These are phyloP conservation scores for Drechslerella coelobrocha DNA, from an alignment of 2,329 filamentous ascomycete genomes.

Conservation along the genomic window DNA sequence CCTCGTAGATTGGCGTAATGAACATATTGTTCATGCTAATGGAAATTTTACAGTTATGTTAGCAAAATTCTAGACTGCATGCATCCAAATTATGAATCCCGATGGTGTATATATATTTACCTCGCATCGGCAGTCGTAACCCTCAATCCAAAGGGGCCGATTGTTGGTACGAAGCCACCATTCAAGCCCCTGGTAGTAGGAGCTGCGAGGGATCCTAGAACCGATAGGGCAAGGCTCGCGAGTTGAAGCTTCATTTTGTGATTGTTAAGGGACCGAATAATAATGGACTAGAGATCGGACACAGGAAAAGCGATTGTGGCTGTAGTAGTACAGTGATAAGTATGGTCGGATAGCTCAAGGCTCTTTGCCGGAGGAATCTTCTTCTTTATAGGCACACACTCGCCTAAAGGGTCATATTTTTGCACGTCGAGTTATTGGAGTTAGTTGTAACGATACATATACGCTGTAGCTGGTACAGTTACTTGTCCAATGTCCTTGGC, in stretches of 20 bases:
- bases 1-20: constrained; percentile 8
- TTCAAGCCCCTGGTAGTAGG: neutral
- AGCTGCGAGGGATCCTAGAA: constrained; percentile 13
- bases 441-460: too few species aligned
- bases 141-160: constrained; percentile 34
- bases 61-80: neutral
- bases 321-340: too few species aligned
- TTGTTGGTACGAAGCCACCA: constrained; percentile 28
- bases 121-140: constrained; percentile 8
- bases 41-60: neutral
- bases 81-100: neutral
- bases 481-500: too few species aligned
- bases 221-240: constrained; percentile 8
- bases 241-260: constrained; percentile 27
- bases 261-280: neutral
- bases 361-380: too few species aligned
- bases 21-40: constrained; percentile 32
- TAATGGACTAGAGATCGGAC: too few species aligned
- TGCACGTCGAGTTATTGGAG: too few species aligned
- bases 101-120: constrained; percentile 7
- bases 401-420: too few species aligned
- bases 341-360: too few species aligned
- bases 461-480: too few species aligned
- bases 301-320: too few species aligned
- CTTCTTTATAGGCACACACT: too few species aligned